These are phyloP conservation scores for Aristolochia californica DNA, from an alignment of 164 flowering plant genomes.

Conservation along the genomic window DNA sequence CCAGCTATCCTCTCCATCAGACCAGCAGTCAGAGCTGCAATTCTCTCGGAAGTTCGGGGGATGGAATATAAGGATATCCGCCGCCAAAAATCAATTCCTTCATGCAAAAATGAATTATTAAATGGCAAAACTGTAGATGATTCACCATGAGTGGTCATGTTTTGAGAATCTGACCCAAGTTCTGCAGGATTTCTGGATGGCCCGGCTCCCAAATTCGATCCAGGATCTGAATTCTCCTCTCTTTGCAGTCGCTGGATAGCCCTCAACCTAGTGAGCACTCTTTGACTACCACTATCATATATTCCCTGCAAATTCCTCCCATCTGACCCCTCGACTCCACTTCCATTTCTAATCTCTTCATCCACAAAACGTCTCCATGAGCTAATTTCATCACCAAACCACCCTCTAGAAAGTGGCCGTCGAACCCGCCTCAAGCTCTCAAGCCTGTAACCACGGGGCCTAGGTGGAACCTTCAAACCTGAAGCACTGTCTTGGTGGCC, in stretches of 20 bases:
- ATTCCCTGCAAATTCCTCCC: constrained; percentile 8
- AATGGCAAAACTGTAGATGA: not conserved
- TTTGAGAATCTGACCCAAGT: not conserved
- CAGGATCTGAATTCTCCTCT: constrained; percentile 12
- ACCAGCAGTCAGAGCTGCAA: constrained; percentile 14
- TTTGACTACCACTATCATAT: constrained; percentile 5
- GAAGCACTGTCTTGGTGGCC: constrained; percentile 10
- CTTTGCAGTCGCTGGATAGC: constrained; percentile 13
- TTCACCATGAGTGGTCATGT: not conserved
- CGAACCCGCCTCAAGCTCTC: constrained; percentile 18
- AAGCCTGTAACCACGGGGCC: constrained; percentile 20
- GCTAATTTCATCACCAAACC: constrained; percentile 5
- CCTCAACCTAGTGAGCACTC: constrained; percentile 13
- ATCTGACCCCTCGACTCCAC: constrained; percentile 12
- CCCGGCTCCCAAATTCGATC: constrained; percentile 5
- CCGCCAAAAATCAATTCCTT: constrained; percentile 15
- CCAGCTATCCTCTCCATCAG: constrained; percentile 11
- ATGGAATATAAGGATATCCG: constrained; percentile 6
- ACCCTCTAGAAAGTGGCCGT: constrained; percentile 12
- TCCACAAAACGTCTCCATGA: constrained; percentile 13
- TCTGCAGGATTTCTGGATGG: constrained; percentile 8
- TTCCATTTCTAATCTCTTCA: constrained; percentile 14
- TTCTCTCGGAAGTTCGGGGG: constrained; percentile 17
- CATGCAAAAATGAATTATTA: constrained; percentile 11
- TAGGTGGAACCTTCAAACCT: constrained; percentile 26